These are phyloP conservation scores for Castanea mollissima DNA, from an alignment of 306 rosid genomes.

Conservation along the genomic window DNA sequence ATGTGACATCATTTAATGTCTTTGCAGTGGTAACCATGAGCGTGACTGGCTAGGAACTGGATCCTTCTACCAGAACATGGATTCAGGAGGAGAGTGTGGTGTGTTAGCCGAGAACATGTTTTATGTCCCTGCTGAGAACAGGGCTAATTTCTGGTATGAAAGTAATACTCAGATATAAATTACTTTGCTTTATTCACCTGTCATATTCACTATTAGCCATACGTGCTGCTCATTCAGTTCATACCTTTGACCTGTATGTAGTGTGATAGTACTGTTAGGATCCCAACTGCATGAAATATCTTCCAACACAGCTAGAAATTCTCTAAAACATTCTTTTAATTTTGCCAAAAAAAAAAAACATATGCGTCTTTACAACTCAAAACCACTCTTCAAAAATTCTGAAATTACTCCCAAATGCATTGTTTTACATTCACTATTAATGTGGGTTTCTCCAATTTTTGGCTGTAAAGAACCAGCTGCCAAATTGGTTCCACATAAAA, in stretches of 20 bases:
- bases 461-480: too few relatives aligned
- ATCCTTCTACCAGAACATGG: constrained; percentile 72
- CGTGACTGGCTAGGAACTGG: constrained; percentile 95
- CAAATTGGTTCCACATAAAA: too few relatives aligned
- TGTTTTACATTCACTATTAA: too few relatives aligned
- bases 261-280: not conserved
- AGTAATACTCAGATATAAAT: not conserved
- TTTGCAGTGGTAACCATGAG: constrained; percentile 88
- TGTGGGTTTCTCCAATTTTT: too few relatives aligned
- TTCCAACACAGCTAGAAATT: not conserved
- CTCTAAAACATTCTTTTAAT: not conserved
- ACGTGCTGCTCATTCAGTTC: not conserved
- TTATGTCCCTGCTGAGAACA: constrained; percentile 84
- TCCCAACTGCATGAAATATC: too few relatives aligned
- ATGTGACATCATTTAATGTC: constrained; percentile 18
- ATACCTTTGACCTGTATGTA: not conserved
- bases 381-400: too few relatives aligned
- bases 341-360: too few relatives aligned
- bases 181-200: not conserved
- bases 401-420: too few relatives aligned
- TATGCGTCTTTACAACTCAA: too few relatives aligned
- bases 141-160: constrained; percentile 75
- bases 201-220: not conserved
- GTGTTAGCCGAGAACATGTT: constrained; percentile 81
- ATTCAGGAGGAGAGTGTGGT: constrained; percentile 98